A percentile compares a stretch with the other conserved stretches of the same genome.
These are phyloP conservation scores for Aureobasidium sp. DNA, from an alignment of 2,329 filamentous ascomycete species.

Conservation along the genomic window DNA sequence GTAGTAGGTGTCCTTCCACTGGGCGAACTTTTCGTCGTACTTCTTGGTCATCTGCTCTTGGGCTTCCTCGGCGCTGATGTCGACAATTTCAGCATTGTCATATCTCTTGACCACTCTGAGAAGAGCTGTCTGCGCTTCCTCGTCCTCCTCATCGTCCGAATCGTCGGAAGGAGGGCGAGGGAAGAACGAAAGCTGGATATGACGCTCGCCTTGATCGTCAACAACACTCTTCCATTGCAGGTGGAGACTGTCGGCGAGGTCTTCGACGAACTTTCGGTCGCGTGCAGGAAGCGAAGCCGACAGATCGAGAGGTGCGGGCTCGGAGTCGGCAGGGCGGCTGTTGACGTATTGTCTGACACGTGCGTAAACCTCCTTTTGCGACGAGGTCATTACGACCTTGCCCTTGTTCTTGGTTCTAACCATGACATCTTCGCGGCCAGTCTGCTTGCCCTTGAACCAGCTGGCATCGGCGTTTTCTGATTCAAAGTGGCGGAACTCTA, in stretches of 20 bases:
- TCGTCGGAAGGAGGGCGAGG: constrained; percentile 42
- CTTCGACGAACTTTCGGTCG: constrained; percentile 89
- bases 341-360: constrained; percentile 76
- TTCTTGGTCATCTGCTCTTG: constrained; percentile 72
- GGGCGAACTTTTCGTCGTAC: constrained; percentile 82
- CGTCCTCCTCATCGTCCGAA: constrained; percentile 66
- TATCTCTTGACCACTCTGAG: constrained; percentile 82
- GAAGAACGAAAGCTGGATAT: constrained; percentile 58
- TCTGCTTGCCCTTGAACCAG: constrained; percentile 85
- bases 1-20: constrained; percentile 96
- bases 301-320: constrained; percentile 59
- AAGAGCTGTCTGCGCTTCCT: constrained; percentile 76
- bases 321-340: constrained; percentile 51
- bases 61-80: constrained; percentile 70
- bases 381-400: constrained; percentile 66
- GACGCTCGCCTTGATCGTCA: constrained; percentile 58
- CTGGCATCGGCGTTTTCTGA: constrained; percentile 78
- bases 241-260: constrained; percentile 65
- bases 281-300: constrained; percentile 66
- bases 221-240: constrained; percentile 59
- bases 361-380: constrained; percentile 75
- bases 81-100: constrained; percentile 79
- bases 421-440: constrained; percentile 61
- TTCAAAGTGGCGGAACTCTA: constrained; percentile 91
- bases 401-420: constrained; percentile 53